Evolutionary conservation across 1,139 yeast species (phyloP).

Genomic region (Pichia sp.): DNA sequence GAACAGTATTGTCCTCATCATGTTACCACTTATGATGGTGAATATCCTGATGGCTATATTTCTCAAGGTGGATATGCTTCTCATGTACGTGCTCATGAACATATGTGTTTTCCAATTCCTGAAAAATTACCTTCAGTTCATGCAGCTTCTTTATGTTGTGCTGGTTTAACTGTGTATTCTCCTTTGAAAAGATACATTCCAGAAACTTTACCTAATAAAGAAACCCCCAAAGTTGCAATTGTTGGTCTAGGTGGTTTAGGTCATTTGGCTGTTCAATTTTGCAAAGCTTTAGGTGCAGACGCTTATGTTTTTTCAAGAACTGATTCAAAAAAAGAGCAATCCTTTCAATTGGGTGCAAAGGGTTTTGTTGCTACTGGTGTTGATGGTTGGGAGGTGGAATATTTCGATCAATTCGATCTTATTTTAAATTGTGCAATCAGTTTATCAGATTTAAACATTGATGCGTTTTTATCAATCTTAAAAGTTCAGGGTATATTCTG

Average conservation of each 20-base stretch:
- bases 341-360: slow-evolving; percentile 45
- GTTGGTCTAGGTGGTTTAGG: slow-evolving; percentile 59
- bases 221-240: slow-evolving; percentile 42
- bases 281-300: slow-evolving; percentile 52
- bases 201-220: slow-evolving; percentile 31
- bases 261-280: slow-evolving; percentile 50
- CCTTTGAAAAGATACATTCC: slow-evolving; percentile 42
- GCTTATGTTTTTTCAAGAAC: slow-evolving; percentile 52
- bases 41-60: slow-evolving; percentile 36
- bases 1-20: slow-evolving; percentile 44
- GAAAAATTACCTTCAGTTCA: slow-evolving; percentile 39
- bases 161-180: slow-evolving; percentile 56
- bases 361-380: slow-evolving; percentile 45
- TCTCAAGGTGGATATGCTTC: slow-evolving; percentile 61
- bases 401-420: slow-evolving; percentile 37
- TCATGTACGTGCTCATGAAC: slow-evolving; percentile 49
- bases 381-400: slow-evolving; percentile 35
- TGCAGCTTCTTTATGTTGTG: slow-evolving; percentile 64
- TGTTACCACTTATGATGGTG: slow-evolving; percentile 41
- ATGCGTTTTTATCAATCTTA: slow-evolving; percentile 33
- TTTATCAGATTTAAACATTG: slow-evolving; percentile 35
- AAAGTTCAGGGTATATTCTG: slow-evolving; percentile 45
- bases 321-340: slow-evolving; percentile 43
- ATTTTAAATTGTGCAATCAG: slow-evolving; percentile 50
- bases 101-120: slow-evolving; percentile 50